Base-by-base conservation (phyloP, 768 basidiomycete species). In the Heimioporus sp. region DNA sequence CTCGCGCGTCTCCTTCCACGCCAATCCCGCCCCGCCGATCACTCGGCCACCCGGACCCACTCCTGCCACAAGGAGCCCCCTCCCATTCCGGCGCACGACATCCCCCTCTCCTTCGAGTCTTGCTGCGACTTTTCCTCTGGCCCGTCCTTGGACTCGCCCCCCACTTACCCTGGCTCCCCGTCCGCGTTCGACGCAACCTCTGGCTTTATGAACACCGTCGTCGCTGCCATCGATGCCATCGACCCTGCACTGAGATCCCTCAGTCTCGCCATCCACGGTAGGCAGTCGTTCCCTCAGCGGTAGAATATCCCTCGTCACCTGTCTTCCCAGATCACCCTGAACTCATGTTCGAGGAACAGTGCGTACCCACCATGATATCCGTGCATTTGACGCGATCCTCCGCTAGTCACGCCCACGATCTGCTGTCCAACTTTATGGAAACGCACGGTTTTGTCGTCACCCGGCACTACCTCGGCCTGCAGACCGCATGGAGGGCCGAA, bases 401-500 rank as follows among this genome's bases (percentile, higher is more conserved):
- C 49, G 16, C 53, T 54, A 92, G 90, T 59, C 80, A 80, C 65
- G 87, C 90, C 10, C 90, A 91, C 57, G 84, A 90, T 57, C 65
- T 72, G 16, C 71, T 92, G 48, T 82, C 86, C 3, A 66, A 73
- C 28, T 90, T 85, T 69, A 87, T 92, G 84, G 67, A 73, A 34
- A 61, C 68, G 34, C 78, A 83, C 51, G 87, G 86, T 8, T 92
- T 90, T 67, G 66, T 68, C n/a, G 84, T 91, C 20, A 90, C 83
- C 3, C 74, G 70, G 46, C 82, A 83, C 60, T 89, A 91, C 60
- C 78, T 86, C 44, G 83, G 81, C 15, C 75, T 92, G 4, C 65
- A 78, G 13, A 92, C 90, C 20, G 90, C 90, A 4, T 92, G 88
- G 86, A 75, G 80, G 48, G 90, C 90, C 2, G 85, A 84, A 60